A percentile compares a stretch with the other conserved stretches of the same genome.
phyloP scores from a whole-genome alignment of 306 rosid species.

The Vachellia collinsii region DNA sequence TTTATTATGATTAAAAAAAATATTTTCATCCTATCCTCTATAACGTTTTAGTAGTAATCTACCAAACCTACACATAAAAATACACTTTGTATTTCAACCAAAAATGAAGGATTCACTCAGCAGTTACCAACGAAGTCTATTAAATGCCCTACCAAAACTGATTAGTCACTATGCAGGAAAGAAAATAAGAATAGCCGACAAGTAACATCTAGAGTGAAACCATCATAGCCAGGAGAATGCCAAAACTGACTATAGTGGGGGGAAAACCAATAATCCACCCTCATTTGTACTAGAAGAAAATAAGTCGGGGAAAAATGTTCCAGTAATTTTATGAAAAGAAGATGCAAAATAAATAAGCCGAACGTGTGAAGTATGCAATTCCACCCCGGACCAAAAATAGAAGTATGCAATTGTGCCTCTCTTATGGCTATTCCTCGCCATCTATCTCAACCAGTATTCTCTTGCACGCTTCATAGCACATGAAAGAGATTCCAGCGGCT shows the following conservation, averaged over 20 bases:
- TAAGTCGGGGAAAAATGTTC: not conserved
- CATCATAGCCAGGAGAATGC: not conserved
- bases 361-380: not conserved
- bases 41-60: not conserved
- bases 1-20: not conserved
- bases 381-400: not conserved
- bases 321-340: conserved; percentile 11
- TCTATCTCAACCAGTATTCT: conserved; percentile 69
- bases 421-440: conserved; percentile 53
- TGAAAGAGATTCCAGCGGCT: conserved; percentile 94
- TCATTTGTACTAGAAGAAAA: conserved; percentile 23
- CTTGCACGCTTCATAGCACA: conserved; percentile 99
- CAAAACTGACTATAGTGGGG: not conserved
- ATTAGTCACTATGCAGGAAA: not conserved
- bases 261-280: conserved; percentile 27
- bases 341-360: conserved; percentile 19
- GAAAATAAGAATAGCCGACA: not conserved
- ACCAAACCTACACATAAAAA: not conserved
- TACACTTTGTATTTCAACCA: too few species aligned
- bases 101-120: too few species aligned
- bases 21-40: not conserved
- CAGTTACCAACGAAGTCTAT: too few species aligned
- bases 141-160: not conserved
- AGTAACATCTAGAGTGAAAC: not conserved
- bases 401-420: conserved; percentile 4